Conservation (phyloP, 2,329 filamentous ascomycete genomes). For the Fusarium aywerte region DNA sequence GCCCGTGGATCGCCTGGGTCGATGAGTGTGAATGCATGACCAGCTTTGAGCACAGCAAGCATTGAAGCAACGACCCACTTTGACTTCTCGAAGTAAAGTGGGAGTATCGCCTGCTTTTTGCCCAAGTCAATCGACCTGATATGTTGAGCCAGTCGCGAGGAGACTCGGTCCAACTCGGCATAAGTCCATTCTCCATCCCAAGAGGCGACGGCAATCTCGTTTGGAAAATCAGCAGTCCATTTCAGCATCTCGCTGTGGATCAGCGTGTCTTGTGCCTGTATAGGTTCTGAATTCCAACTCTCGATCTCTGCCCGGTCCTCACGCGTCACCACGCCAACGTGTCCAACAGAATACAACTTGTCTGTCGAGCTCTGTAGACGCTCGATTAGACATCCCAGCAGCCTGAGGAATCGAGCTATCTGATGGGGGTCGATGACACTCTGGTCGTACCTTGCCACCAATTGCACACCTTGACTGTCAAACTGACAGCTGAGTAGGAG, state of each 20-base stretch:
- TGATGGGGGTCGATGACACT: conserved; percentile 6
- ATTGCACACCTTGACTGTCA: accelerated
- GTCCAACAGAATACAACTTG: accelerated
- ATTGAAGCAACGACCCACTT: conserved; percentile 22
- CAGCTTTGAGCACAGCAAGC: conserved; percentile 14
- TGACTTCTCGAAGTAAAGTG: conserved; percentile 22
- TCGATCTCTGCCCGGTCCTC: conserved; percentile 13
- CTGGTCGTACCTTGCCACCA: not conserved
- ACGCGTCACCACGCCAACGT: not conserved
- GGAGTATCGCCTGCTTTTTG: not conserved
- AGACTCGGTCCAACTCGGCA: not conserved
- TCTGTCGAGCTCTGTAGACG: not conserved
- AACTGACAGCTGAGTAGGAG: conserved; percentile 3
- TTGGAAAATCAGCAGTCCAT: not conserved
- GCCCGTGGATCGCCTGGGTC: conserved; percentile 2
- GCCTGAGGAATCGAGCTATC: not conserved
- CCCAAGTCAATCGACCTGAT: not conserved
- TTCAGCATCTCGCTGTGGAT: conserved; percentile 15
- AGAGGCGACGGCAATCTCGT: not conserved
- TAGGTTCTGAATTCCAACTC: conserved; percentile 1
- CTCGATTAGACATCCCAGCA: not conserved
- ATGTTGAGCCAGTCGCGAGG: not conserved
- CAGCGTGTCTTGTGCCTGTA: not conserved
- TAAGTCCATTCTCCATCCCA: conserved; percentile 16
- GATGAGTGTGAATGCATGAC: conserved; percentile 4